Evolutionary conservation across 2,329 filamentous ascomycete genomes (phyloP), one percentile per base, ranked within the genome.

Genomic region (Cordyceps farinosa): DNA sequence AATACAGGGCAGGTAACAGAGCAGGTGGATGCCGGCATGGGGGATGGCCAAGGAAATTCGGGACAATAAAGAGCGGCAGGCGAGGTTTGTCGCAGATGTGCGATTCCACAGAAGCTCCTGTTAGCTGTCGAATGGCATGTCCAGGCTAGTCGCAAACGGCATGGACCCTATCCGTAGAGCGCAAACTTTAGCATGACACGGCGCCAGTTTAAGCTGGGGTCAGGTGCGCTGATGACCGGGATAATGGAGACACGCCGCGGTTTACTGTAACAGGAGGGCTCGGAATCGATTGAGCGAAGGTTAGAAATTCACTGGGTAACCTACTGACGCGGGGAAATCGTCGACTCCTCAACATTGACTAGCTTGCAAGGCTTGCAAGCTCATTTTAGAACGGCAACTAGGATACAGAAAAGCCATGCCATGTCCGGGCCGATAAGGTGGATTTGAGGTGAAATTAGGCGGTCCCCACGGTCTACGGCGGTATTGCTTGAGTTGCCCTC

Each of bases 51-150:
- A 27, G 29, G 32, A 38, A 45, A 44, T 54, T 65, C 64, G 64
- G 64, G 64, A 52, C 30, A 65, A 65, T 64, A 22, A 67, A 69
- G 42, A 65, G 61, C 67, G 67, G 44, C 65, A 64, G 52, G 65
- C 66, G 42, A 63, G 66, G n/a, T 57, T 32, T 45, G 60, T 59
- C 29, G 27, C 47, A 10, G 3, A 29, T 27, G 38, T 32, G 30
- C n/a, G n/a, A 17, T 36, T 30, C 36, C 58, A 50, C 44, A 52
- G 50, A 27, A 22, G 7, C 30, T 15, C 34, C 58, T 8, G 48
- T 53, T 44, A 15, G 54, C 54, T 44, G 11, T 44, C 30, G 30
- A 36, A 22, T 22, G 22, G 22, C 22, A 22, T 22, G 22, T 22
- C 22, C 56, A 32, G 22, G 45, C 42, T 57, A 59, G 56, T 59